Base-by-base conservation (phyloP, 305 asterid genomes). In the Fraxinus latifolia region DNA sequence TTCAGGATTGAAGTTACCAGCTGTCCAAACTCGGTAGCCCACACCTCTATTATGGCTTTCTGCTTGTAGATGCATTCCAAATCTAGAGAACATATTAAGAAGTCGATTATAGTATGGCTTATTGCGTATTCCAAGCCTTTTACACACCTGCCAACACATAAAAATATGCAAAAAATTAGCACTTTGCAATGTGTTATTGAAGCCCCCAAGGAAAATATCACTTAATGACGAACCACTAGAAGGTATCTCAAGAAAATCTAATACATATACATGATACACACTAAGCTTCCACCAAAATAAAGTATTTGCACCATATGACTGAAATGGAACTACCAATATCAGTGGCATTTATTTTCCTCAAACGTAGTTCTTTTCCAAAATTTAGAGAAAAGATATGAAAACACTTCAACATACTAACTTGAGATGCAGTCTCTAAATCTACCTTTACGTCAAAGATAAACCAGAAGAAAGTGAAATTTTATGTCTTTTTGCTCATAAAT, bases 11-110 rank as follows among this genome's bases (percentile, higher is more conserved):
- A 86, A 85, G 89, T 92, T 91, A 74, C 93, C 81, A 82, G 97
- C 80, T 27, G 97, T 93, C 97, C 96, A 90, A 80, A 93, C 89
- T 81, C 99, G 90, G 87, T 90, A 96, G 80, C 87, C 92, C 86
- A 89, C 89, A 47, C 88, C 81, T 89, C 83, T 93, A 47, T 90
- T 87, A 75, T 77, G 89, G 88, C 86, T 88, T 89, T 96, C 98
- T 76, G 88, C 88, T 87, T 88, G 84, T 80, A 90, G 77, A 84
- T 89, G 97, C 87, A 96, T 83, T 72, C 97, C 97, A 83, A 89
- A 91, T 85, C 93, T 93, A 78, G 91, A 79, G 73, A 88, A 85
- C 91, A 90, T 81, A 81, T 88, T 85, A 77, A 87, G 87, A 79
- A 90, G 89, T 76, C 97, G 88, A 76, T 81, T 90, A 85, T 90